phyloP scores from a whole-genome alignment of 805 yeast genomes.

The Torulaspora indica region DNA sequence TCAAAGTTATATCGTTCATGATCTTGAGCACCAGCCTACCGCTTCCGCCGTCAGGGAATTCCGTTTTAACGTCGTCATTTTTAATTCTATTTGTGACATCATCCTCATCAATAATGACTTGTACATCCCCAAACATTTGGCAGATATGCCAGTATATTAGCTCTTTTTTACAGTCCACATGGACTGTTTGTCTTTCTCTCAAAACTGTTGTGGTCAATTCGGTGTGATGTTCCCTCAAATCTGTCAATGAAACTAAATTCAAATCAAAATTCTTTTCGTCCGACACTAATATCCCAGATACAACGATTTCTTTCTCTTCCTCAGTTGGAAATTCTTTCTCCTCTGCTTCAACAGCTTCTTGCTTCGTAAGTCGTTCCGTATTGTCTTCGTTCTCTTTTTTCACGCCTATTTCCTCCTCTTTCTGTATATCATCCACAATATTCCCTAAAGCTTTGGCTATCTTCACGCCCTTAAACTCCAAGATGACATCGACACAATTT shows the following conservation, averaged over 20 bases:
- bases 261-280: conserved; percentile 74
- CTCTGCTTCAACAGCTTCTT: conserved; percentile 39
- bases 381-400: conserved; percentile 55
- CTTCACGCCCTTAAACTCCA: conserved; percentile 77
- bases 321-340: conserved; percentile 36
- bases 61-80: conserved; percentile 11
- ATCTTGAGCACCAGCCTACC: conserved; percentile 49
- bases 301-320: conserved; percentile 38
- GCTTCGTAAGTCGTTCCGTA: background rate
- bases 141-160: conserved; percentile 83
- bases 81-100: conserved; percentile 22
- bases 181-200: conserved; percentile 72
- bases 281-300: conserved; percentile 85
- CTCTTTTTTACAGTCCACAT: conserved; percentile 74
- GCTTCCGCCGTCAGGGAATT: conserved; percentile 8
- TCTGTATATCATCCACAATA: conserved; percentile 45
- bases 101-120: conserved; percentile 56
- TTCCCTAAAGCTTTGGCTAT: conserved; percentile 71
- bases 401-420: conserved; percentile 51
- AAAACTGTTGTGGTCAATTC: conserved; percentile 81
- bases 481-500: conserved; percentile 73
- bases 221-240: conserved; percentile 76
- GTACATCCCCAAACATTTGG: conserved; percentile 90
- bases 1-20: conserved; percentile 60
- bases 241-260: conserved; percentile 75